These are phyloP conservation scores for Vigna angularis DNA, from an alignment of 306 rosid genomes.

Conservation along the genomic window DNA sequence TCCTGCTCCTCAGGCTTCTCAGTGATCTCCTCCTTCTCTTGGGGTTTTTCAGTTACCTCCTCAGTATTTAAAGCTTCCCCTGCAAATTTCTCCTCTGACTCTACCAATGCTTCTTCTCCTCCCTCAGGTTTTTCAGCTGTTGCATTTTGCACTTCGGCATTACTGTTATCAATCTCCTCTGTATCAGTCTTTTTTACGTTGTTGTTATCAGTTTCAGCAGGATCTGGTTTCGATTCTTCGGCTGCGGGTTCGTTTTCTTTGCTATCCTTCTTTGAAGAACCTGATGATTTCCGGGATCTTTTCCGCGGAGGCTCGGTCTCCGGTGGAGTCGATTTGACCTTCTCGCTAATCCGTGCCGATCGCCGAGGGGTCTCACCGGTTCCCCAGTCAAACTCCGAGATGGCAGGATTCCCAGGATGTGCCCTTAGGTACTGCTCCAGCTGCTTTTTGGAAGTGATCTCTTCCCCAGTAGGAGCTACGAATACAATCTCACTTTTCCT, in stretches of 20 bases:
- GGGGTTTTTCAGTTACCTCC: constrained; percentile 26
- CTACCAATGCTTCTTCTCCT: constrained; percentile 43
- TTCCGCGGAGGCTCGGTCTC: constrained; percentile 71
- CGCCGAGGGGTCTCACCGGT: constrained; percentile 92
- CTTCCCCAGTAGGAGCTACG: constrained; percentile 91
- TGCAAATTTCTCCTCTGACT: constrained; percentile 44
- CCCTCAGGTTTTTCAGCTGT: constrained; percentile 2
- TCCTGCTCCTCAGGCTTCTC: too few species aligned
- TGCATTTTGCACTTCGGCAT: constrained; percentile 39
- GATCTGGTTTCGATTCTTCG: constrained; percentile 50
- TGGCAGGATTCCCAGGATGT: constrained; percentile 76
- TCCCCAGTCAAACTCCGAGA: constrained; percentile 91
- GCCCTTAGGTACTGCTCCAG: constrained; percentile 87
- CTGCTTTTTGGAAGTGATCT: constrained; percentile 66
- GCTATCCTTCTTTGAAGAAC: constrained; percentile 62
- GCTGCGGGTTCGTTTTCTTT: constrained; percentile 61
- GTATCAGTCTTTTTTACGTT: constrained; percentile 12
- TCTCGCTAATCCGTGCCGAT: constrained; percentile 88
- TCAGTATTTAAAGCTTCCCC: constrained; percentile 40
- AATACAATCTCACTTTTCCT: constrained; percentile 77
- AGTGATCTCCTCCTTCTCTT: background rate
- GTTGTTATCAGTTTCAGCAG: constrained; percentile 3
- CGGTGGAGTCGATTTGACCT: constrained; percentile 73
- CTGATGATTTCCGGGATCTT: constrained; percentile 71
- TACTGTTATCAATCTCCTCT: constrained; percentile 47